A percentile compares a stretch with the other conserved stretches of the same genome.
phyloP scores from a whole-genome alignment of 73 alveolate genomes.

The Symbiodinium natans region DNA sequence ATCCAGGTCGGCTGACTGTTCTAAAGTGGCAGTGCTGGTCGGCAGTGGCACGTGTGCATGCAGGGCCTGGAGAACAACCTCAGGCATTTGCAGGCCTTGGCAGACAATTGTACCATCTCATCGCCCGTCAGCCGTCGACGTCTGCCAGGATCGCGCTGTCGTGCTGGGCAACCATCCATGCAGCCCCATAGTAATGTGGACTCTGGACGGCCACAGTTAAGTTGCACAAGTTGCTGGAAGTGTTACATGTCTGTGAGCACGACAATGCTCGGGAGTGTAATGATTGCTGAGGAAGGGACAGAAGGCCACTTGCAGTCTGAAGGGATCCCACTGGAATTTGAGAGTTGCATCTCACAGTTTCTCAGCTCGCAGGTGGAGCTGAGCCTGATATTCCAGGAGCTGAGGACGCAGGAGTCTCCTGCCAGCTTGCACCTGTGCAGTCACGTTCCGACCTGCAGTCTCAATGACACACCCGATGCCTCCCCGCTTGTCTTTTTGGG shows the following conservation, averaged over 20 bases:
- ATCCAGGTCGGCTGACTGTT: slow-evolving; percentile 34
- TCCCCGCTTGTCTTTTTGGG: not conserved
- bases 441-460: not conserved
- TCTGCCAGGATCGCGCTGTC: slow-evolving; percentile 67
- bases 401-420: slow-evolving; percentile 64
- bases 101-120: not conserved
- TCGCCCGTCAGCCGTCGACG: not conserved
- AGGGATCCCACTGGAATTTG: not conserved
- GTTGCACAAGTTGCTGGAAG: too few relatives aligned
- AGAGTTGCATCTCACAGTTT: too few relatives aligned
- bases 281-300: slow-evolving; percentile 43
- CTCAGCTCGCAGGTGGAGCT: slow-evolving; percentile 46
- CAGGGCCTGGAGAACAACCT: slow-evolving; percentile 89
- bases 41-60: not conserved
- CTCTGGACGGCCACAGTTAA: too few relatives aligned
- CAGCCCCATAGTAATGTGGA: slow-evolving; percentile 88
- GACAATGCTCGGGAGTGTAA: too few relatives aligned
- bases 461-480: too few relatives aligned
- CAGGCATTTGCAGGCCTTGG: slow-evolving; percentile 64
- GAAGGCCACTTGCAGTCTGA: not conserved
- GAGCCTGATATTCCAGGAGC: slow-evolving; percentile 51
- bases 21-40: not conserved
- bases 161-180: slow-evolving; percentile 88
- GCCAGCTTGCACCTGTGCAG: too few relatives aligned
- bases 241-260: too few relatives aligned